A percentile compares a stretch with the other conserved stretches of the same genome.
Conservation (phyloP, 2,329 filamentous ascomycete species). For the Anthostomella pinea region DNA sequence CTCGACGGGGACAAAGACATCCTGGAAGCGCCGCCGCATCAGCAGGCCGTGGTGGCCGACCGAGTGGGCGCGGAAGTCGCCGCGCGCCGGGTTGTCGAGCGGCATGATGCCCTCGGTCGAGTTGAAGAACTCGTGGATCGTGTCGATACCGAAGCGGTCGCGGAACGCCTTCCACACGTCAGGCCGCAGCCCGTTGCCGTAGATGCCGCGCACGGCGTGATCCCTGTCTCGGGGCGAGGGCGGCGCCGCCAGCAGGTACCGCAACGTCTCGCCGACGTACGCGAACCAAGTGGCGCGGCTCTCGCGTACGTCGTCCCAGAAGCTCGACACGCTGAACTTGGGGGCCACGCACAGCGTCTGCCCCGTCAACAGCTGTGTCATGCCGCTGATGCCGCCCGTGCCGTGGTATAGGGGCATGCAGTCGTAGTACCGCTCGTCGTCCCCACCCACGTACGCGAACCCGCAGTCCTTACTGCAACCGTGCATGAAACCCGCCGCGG, state of each 20-base stretch:
- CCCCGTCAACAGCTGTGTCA: constrained; percentile 51
- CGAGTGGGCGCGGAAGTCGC: constrained; percentile 59
- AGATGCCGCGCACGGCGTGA: constrained; percentile 58
- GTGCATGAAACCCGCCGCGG: constrained; percentile 37
- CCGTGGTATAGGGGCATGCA: constrained; percentile 79
- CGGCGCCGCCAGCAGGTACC: constrained; percentile 69
- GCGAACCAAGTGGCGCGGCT: constrained; percentile 67
- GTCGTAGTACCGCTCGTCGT: constrained; percentile 65
- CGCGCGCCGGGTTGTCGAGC: constrained; percentile 57
- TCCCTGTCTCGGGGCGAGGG: constrained; percentile 58
- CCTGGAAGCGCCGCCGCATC: constrained; percentile 48
- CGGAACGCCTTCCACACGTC: constrained; percentile 67
- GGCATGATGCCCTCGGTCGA: constrained; percentile 69
- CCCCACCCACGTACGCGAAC: constrained; percentile 28
- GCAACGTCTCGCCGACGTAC: constrained; percentile 75
- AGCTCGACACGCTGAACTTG: constrained; percentile 65
- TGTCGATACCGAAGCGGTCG: constrained; percentile 59
- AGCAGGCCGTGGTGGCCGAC: constrained; percentile 72
- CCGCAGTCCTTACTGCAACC: constrained; percentile 31
- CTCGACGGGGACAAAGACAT: constrained; percentile 62
- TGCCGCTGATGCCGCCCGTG: constrained; percentile 61
- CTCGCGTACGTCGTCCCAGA: constrained; percentile 71
- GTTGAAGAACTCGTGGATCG: constrained; percentile 73
- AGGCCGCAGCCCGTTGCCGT: constrained; percentile 65
- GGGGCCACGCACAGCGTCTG: constrained; percentile 60